Conservation (phyloP, 2,329 filamentous ascomycete species). For the Aspergillus puulaauensis region DNA sequence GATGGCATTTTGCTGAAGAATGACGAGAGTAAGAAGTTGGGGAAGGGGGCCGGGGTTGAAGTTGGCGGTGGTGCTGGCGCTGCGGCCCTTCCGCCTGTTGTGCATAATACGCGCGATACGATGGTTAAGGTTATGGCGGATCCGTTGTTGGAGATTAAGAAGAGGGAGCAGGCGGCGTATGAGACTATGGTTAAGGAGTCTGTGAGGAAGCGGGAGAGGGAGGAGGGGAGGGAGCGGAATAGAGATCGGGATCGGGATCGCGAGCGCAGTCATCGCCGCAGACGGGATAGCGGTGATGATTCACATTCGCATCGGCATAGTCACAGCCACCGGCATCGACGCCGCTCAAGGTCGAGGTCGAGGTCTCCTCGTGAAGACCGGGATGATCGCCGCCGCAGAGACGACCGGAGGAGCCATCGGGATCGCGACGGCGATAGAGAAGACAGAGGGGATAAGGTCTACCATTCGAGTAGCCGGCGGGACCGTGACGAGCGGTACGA, state of each 20-base stretch:
- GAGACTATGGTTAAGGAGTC: slow-evolving; percentile 54
- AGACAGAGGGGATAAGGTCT: slow-evolving; percentile 21
- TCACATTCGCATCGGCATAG: slow-evolving; percentile 26
- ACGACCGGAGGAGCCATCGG: slow-evolving; percentile 20
- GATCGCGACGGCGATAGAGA: slow-evolving; percentile 19
- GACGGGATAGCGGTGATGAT: slow-evolving; percentile 26
- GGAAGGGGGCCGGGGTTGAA: slow-evolving; percentile 60
- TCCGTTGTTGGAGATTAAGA: slow-evolving; percentile 89
- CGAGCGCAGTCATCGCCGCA: slow-evolving; percentile 22
- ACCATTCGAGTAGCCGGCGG: slow-evolving; percentile 20
- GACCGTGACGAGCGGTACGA: slow-evolving; percentile 26
- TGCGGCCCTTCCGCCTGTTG: slow-evolving; percentile 39
- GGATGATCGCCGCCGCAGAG: slow-evolving; percentile 22
- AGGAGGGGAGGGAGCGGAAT: slow-evolving; percentile 18
- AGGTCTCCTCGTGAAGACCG: slow-evolving; percentile 20
- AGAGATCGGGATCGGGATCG: slow-evolving; percentile 18
- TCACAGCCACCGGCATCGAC: slow-evolving; percentile 6
- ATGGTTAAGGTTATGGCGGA: slow-evolving; percentile 86
- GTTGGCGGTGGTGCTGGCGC: slow-evolving; percentile 10
- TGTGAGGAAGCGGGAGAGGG: slow-evolving; percentile 28
- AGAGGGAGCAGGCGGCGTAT: slow-evolving; percentile 80
- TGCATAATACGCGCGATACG: slow-evolving; percentile 70
- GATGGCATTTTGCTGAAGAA: slow-evolving; percentile 77
- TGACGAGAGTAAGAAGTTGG: slow-evolving; percentile 74
- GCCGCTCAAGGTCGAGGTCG: slow-evolving; percentile 13